Evolutionary conservation across 371 early-diverging fungal genomes (phyloP), one percentile per base, ranked within the genome.

Genomic region (Umbelopsis sp.): DNA sequence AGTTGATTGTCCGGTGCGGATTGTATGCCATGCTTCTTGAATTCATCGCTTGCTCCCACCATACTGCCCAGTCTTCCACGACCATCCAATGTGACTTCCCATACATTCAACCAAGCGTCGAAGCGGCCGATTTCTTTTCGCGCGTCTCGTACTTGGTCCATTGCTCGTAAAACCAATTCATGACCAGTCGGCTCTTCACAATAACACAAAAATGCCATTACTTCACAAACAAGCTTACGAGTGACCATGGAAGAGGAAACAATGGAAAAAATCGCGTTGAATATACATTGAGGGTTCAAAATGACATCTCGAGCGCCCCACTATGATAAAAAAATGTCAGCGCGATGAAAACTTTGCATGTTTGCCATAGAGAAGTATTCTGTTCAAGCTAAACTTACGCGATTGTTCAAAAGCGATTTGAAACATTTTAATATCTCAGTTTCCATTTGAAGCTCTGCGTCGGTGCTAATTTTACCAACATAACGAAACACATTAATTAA

Each of bases 221-320:
- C 86, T 74, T 94, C 95, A 18, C 92, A 91, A 2, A 93, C 93
- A 65, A 94, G 72, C 63, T 91, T 92, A 20, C 94, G 84, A 0
- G 95, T 93, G 67, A 83, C 83, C 18, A 92, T 84, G 57, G 89
- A 90, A 0, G 91, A 91, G 16, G 93, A 91, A 44, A 92, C 91
- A 53, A 95, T 83, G 5, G 94, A 94, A 29, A 92, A 80, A 22
- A 89, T 87, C 48, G 94, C 84, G 24, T 89, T 86, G 66, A 87
- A 86, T 35, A 94, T 89, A 69, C 91, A 92, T 53, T 86, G 80
- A 4, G 93, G 88, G 73, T 89, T 80, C 24, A 86, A 76, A 57
- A 95, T 81, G 10, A 92, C 94, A 72, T 94, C 94, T 41, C 90
- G 87, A 5, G 92, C 92, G 45, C 94, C 95, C 89, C 92, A 93